These are phyloP conservation scores for Fusarium xylarioides DNA, from an alignment of 2,329 filamentous ascomycete species.

Conservation along the genomic window DNA sequence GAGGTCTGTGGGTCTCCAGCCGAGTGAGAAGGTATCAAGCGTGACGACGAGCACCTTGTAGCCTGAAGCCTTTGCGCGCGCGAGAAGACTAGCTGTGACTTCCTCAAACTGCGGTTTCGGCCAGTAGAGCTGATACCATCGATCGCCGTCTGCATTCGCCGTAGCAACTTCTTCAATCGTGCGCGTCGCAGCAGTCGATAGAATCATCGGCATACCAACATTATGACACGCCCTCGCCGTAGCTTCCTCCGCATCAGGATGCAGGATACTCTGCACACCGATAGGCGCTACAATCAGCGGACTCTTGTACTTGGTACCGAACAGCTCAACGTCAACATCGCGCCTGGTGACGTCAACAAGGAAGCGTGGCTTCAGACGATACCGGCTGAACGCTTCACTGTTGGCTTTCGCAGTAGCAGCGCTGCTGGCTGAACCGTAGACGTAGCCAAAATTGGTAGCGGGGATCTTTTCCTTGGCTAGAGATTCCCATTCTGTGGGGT, in stretches of 20 bases:
- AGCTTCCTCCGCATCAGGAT: constrained; percentile 71
- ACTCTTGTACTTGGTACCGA: constrained; percentile 58
- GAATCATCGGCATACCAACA: constrained; percentile 70
- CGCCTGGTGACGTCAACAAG: constrained; percentile 55
- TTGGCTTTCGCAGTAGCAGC: constrained; percentile 69
- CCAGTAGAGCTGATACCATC: constrained; percentile 82
- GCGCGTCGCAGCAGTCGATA: constrained; percentile 70
- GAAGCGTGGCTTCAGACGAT: constrained; percentile 62
- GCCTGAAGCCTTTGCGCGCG: constrained; percentile 67
- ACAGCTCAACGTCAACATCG: constrained; percentile 61
- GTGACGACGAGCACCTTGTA: constrained; percentile 76
- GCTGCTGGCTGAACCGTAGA: constrained; percentile 70
- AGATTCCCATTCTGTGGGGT: constrained; percentile 33
- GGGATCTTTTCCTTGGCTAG: constrained; percentile 31
- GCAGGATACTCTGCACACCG: constrained; percentile 74
- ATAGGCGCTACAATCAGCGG: constrained; percentile 71
- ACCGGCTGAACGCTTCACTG: constrained; percentile 63
- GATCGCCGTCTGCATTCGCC: constrained; percentile 63
- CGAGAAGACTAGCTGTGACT: constrained; percentile 70
- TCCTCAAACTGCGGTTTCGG: constrained; percentile 67
- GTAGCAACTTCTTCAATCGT: constrained; percentile 73
- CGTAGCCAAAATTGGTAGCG: constrained; percentile 61
- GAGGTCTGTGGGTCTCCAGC: constrained; percentile 75
- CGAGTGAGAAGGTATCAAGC: constrained; percentile 74
- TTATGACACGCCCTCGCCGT: constrained; percentile 69